Evolutionary conservation across 2,329 filamentous ascomycete genomes (phyloP), one percentile per base, ranked within the genome.

Genomic region (Zymoseptoria brevis): DNA sequence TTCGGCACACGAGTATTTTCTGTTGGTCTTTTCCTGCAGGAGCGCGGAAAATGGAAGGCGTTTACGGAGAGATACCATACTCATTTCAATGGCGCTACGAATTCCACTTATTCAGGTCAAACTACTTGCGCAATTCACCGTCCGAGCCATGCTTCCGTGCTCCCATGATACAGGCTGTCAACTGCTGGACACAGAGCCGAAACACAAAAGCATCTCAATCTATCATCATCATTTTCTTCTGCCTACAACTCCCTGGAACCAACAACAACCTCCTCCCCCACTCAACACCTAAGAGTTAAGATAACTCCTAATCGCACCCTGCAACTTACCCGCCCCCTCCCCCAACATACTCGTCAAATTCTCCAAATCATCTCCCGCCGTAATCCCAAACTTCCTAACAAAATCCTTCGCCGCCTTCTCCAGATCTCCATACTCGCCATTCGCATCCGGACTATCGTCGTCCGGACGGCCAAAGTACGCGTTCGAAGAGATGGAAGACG

Each of bases 391-490:
- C 72, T 89, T 91, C 71, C 94, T 86, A 30, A 97, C 87, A 76
- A 97, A 96, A 75, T 99, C 94, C 79, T 94, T 96, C 60, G 94
- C 94, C 0, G 91, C 91, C n/a, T 80, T 82, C 77, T 99, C 94
- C 60, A 99, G 79, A 70, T 96, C 92, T 53, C 92, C 91, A 66
- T 96, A 96, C 52, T 83, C 79, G 22, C 73, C 74, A 41, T 72
- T 70, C 50, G 90, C 90, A 63, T 92, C 89, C 8, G 76, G 80
- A 1, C 75, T 72, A 30, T 82, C 77, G 2, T 78, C 73, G 72
- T 99, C 94, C 2, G 90, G 87, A 55, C 93, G 88, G 61, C 94
- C 94, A 74, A 99, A 99, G 81, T 97, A 99, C 57, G 90, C 90
- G 75, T 97, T 99, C 60, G 90, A 96, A 6, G 92, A 96, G 74